Base-by-base conservation (phyloP, 345 rosid genomes). In the Microcos paniculata region DNA sequence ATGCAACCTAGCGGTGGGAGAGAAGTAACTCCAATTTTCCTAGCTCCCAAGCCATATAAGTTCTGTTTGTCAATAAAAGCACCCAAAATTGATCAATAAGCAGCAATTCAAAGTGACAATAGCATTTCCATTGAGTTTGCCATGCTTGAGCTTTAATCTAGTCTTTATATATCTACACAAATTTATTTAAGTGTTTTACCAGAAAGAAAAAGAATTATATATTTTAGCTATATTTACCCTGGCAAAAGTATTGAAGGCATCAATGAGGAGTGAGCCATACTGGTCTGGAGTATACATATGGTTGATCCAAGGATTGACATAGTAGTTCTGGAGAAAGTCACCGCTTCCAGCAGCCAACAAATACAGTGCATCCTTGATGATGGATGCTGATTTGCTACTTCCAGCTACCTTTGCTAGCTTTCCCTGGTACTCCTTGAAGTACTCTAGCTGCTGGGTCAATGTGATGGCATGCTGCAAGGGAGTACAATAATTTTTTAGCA, bases 1-100 rank as follows among this genome's bases (percentile, higher is more conserved):
- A 96, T 83, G 82, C 99, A 96, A 26, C 99, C 98, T 64, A 90
- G 55, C 28, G 99, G 99, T 56, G 95, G 92, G 12, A 96, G 97
- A 33, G 96, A 92, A 49, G 98, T 96, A 70, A 88, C 98, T 48
- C 98, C 98, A 33, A 96, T 80, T 86, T 86, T 93, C 80, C 96
- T 92, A 7, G 85, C 98, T 45, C 99, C 99, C 72, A 83, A 63
- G 0, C 79, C 90, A 51, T 96, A 86, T 68, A 89, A 40, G 42
- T 74, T 82, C 98, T 95, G 87, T 74, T 57, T 55, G 13, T 42
- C 63, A 53, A 33, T 8, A 12, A 75, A 56, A 70, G 28, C 52
- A 75, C 26, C 45, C 24, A 53, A 28, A 19, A 1, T 48, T 62
- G 52, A 30, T 52, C n/a, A 33, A 1, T 6, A 31, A 19, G 59